phyloP scores from a whole-genome alignment of 108 stramenopile genomes.

The Nitzschia putrida region DNA sequence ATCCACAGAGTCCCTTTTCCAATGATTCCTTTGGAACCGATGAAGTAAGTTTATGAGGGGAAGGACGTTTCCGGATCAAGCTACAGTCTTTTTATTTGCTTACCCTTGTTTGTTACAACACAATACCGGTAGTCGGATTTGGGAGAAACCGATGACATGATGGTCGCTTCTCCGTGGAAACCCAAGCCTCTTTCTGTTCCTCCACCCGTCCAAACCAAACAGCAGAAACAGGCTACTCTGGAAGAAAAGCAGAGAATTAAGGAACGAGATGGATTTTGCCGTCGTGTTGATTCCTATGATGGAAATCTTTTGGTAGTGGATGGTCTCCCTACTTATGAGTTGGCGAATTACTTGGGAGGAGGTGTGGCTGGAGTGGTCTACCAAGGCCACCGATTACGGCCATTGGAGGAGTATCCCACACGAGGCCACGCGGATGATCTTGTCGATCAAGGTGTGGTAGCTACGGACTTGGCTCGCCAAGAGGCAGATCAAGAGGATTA shows the following conservation, averaged over 20 bases:
- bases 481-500: constrained; percentile 9
- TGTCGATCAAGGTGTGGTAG: neutral
- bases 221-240: constrained; percentile 18
- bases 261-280: constrained; percentile 74
- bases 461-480: neutral
- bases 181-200: constrained; percentile 1
- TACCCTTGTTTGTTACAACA: no score
- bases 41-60: constrained; percentile 37
- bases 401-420: constrained; percentile 75
- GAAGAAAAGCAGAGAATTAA: constrained; percentile 46
- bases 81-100: no score
- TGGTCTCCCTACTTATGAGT: constrained; percentile 70
- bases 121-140: constrained; percentile 1
- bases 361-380: constrained; percentile 89
- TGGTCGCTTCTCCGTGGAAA: constrained; percentile 1
- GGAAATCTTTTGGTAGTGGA: constrained; percentile 76
- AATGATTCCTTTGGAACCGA: constrained; percentile 19
- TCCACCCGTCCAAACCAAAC: constrained; percentile 1
- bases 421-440: constrained; percentile 40
- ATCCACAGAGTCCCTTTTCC: constrained; percentile 28
- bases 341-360: constrained; percentile 85
- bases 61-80: no score
- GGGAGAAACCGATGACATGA: neutral
- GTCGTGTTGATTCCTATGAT: constrained; percentile 78
- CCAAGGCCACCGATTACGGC: constrained; percentile 77